phyloP scores from a whole-genome alignment of 495 filamentous ascomycete species.

The Xylaria palmicola region DNA sequence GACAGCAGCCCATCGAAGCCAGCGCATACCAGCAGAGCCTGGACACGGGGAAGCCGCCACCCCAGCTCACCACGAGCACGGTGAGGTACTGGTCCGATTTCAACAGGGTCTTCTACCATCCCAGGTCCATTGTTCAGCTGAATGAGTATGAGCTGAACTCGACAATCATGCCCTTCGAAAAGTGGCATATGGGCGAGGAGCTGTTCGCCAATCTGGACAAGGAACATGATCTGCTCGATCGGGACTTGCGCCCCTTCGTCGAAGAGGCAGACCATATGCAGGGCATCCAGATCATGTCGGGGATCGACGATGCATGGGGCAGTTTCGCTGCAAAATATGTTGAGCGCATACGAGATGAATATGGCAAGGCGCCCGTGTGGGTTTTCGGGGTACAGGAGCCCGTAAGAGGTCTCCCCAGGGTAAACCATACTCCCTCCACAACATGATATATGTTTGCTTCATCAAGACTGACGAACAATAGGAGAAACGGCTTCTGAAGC shows the following conservation, averaged over 20 bases:
- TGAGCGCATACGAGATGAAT: constrained; percentile 83
- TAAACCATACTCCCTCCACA: constrained; percentile 25
- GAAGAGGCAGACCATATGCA: constrained; percentile 95
- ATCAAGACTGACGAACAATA: constrained; percentile 32
- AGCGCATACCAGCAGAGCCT: constrained; percentile 77
- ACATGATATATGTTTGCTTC: not conserved
- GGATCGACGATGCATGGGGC: constrained; percentile 89
- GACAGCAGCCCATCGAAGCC: constrained; percentile 61
- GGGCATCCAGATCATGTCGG: constrained; percentile 76
- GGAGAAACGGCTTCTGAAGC: constrained; percentile 49
- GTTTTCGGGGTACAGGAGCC: constrained; percentile 78
- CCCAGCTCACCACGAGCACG: constrained; percentile 61
- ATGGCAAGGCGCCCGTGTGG: constrained; percentile 81
- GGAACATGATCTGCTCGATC: constrained; percentile 83
- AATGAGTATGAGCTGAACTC: constrained; percentile 83
- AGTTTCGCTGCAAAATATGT: constrained; percentile 80
- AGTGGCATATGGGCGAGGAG: constrained; percentile 75
- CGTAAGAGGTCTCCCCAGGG: constrained; percentile 53
- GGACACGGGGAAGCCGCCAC: constrained; percentile 62
- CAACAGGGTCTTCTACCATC: constrained; percentile 87
- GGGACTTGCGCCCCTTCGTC: constrained; percentile 79
- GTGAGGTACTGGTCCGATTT: constrained; percentile 97
- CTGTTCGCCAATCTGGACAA: constrained; percentile 78
- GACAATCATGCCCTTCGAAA: constrained; percentile 76
- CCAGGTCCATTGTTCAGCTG: constrained; percentile 82